Evolutionary conservation across 2,329 filamentous ascomycete genomes (phyloP), one percentile per base, ranked within the genome.

Genomic region (Polychaeton citri): DNA sequence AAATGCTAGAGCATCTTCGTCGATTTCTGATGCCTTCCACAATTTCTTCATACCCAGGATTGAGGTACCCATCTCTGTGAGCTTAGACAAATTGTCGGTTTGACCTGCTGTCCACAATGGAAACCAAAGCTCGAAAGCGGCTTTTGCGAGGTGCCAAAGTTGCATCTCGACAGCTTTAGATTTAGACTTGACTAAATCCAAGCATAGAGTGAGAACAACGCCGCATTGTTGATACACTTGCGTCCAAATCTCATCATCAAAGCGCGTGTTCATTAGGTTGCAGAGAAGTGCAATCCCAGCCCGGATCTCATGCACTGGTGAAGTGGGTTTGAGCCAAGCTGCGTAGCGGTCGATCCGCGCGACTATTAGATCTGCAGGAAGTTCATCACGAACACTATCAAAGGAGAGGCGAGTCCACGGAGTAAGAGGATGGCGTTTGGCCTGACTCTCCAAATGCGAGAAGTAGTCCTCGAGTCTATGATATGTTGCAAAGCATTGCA

Each of bases 121-220:
- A 10, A 41, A 46, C 43, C 45, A 50, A 19, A 46, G 33, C 9
- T 44, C 33, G 3, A 49, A 38, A 4, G 42, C 33, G 21, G 33
- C 30, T n/a, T 36, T 24, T 6, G 42, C 26, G 24, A 46, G 26
- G 13, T 37, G 36, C 49, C 49, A 52, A 8, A 44, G 16, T 10
- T 40, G 35, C 19, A 15, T 28, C 7, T 15, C 24, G 15, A 28
- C 15, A 3, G 12, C 24, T 28, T 28, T 28, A 15, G 12, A 7
- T 28, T 7, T 28, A 3, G 24, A 28, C n/a, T 20, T 17, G 16
- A 32, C 32, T 20, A 40, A 21, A 21, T 32, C 34, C 21, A 45
- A 21, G 6, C 38, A 19, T 19, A 13, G 17, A 30, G 34, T 34
- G 31, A 41, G 34, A 9, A 42, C 15, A 10, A 12, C 24, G 3